These are phyloP conservation scores for Stellera chamaejasme DNA, from an alignment of 345 rosid species.

Conservation along the genomic window DNA sequence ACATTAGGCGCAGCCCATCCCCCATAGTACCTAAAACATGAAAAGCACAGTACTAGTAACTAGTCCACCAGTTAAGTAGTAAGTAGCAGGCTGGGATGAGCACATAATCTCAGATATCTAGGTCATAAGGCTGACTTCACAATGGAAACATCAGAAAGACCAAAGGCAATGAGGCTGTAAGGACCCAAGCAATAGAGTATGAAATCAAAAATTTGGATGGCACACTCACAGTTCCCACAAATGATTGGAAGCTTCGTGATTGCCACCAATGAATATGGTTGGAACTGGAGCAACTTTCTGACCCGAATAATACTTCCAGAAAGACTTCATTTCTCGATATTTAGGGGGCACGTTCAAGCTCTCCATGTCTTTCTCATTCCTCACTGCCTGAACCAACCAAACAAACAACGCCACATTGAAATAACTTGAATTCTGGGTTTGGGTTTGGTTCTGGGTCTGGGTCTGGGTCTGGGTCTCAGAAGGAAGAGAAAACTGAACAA, in stretches of 20 bases:
- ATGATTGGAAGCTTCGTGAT: conserved; percentile 96
- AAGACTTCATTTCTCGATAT: conserved; percentile 75
- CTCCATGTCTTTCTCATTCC: conserved; percentile 80
- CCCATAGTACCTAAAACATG: conserved; percentile 64
- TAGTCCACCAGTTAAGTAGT: too few relatives aligned
- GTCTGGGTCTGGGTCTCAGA: too few relatives aligned
- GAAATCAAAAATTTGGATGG: neutral
- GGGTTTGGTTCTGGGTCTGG: too few relatives aligned
- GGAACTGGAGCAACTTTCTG: conserved; percentile 75
- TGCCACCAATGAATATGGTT: conserved; percentile 91
- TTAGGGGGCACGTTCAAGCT: conserved; percentile 70
- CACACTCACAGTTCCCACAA: conserved; percentile 77
- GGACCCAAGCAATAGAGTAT: neutral
- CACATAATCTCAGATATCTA: neutral
- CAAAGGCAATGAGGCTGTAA: neutral
- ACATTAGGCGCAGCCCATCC: conserved; percentile 94
- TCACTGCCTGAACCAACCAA: conserved; percentile 44
- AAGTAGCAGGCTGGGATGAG: too few relatives aligned
- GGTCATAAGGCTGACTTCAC: too few relatives aligned
- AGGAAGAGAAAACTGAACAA: neutral
- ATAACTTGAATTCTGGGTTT: neutral
- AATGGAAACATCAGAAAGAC: neutral
- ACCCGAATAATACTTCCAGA: conserved; percentile 91
- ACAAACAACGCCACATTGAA: neutral
- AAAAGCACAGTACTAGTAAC: neutral